Evolutionary conservation across 1,139 yeast genomes (phyloP).

Genomic region (Geotrichum armillariae): DNA sequence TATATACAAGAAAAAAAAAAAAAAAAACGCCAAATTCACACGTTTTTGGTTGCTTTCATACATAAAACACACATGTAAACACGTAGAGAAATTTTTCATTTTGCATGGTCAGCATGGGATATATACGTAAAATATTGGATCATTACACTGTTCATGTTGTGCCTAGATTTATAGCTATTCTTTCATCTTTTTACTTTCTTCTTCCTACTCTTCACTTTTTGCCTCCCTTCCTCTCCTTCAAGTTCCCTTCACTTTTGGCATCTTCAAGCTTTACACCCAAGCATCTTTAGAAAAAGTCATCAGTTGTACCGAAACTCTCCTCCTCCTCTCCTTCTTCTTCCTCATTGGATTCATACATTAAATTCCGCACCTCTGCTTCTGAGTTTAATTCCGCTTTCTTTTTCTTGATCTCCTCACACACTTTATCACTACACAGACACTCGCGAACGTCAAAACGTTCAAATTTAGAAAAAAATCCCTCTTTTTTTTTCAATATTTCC

Average conservation of each 20-base stretch:
- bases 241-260: not conserved
- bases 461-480: not conserved
- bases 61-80: no score
- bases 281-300: not conserved
- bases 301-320: not conserved
- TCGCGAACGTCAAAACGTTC: not conserved
- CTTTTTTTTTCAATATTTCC: slow-evolving; percentile 1
- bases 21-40: no score
- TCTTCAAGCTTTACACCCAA: not conserved
- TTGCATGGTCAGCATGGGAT: no score
- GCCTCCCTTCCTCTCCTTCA: not conserved
- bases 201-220: not conserved
- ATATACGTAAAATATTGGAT: not conserved
- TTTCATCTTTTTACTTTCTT: not conserved
- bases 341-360: not conserved
- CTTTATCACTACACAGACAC: not conserved
- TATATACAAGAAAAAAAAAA: no score
- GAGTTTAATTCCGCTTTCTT: not conserved
- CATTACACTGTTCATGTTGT: not conserved
- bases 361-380: not conserved
- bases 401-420: not conserved
- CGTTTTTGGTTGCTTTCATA: no score
- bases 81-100: no score
- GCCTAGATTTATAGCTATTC: not conserved
- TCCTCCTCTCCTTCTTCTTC: not conserved